phyloP scores from a whole-genome alignment of 768 basidiomycete species.

The Termitomyces sp. region DNA sequence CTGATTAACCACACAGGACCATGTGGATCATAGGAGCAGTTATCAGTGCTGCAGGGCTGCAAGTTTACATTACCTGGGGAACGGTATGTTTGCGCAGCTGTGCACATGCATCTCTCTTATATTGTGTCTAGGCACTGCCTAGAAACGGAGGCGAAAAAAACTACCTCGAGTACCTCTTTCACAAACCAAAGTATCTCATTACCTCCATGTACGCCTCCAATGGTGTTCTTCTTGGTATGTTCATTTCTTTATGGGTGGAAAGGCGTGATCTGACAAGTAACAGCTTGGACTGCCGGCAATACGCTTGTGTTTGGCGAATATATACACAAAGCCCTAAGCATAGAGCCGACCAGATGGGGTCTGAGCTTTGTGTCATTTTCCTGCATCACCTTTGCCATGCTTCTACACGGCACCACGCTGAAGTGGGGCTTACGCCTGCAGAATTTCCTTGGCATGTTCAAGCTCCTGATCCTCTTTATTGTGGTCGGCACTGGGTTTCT shows the following conservation, averaged over 20 bases:
- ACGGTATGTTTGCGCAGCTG: conserved; percentile 18
- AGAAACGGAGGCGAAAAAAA: conserved; percentile 68
- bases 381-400: conserved; percentile 25
- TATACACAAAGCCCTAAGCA: conserved; percentile 19
- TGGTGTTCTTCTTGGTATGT: conserved; percentile 37
- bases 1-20: conserved; percentile 15
- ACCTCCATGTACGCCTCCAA: conserved; percentile 53
- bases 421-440: conserved; percentile 50
- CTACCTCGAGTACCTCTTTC: conserved; percentile 59
- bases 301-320: conserved; percentile 54
- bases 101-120: background rate
- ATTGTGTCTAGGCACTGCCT: conserved; percentile 40
- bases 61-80: conserved; percentile 36
- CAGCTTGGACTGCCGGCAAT: conserved; percentile 25
- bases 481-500: conserved; percentile 41
- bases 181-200: conserved; percentile 47
- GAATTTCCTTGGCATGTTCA: conserved; percentile 51
- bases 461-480: conserved; percentile 39
- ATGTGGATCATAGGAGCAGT: conserved; percentile 39
- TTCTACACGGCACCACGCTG: conserved; percentile 35
- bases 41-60: conserved; percentile 33
- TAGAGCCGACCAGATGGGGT: conserved; percentile 13
- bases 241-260: background rate
- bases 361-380: conserved; percentile 22
- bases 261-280: background rate